phyloP scores from a whole-genome alignment of 441 rosid genomes.

The Dalechampia spathulata region DNA sequence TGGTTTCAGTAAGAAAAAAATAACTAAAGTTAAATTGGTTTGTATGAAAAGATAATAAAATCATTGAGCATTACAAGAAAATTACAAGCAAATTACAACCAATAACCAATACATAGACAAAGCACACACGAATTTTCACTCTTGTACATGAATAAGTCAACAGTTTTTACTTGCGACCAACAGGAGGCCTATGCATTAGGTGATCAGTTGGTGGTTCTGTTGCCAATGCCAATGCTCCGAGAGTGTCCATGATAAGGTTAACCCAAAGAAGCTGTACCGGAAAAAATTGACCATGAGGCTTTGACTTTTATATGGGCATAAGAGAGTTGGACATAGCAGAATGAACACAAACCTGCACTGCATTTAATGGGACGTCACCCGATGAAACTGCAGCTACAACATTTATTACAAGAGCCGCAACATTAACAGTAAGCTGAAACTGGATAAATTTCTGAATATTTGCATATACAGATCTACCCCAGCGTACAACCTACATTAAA shows the following conservation, averaged over 20 bases:
- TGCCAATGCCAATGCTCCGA: conserved; percentile 96
- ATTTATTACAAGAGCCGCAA: conserved; percentile 89
- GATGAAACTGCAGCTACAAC: conserved; percentile 91
- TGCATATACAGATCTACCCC: conserved; percentile 99
- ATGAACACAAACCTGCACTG: conserved; percentile 67
- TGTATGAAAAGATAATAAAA: too few relatives aligned
- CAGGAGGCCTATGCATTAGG: conserved; percentile 77
- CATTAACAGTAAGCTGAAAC: conserved; percentile 97
- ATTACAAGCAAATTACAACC: too few relatives aligned
- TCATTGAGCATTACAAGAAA: too few relatives aligned
- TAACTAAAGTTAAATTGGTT: too few relatives aligned
- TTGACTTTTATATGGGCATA: not conserved
- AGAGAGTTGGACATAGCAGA: not conserved
- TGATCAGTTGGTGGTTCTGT: conserved; percentile 98
- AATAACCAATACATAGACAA: too few relatives aligned
- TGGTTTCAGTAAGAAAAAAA: too few relatives aligned
- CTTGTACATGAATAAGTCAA: not conserved
- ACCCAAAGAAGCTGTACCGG: conserved; percentile 92
- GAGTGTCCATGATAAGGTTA: conserved; percentile 99
- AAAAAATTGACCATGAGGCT: not conserved
- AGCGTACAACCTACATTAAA: conserved; percentile 72
- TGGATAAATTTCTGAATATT: conserved; percentile 98
- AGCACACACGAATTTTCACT: too few relatives aligned
- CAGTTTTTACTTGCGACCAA: conserved; percentile 70
- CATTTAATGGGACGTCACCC: conserved; percentile 94